Base-by-base conservation (phyloP, 106 monocot species). In the Platanthera zijinensis region DNA sequence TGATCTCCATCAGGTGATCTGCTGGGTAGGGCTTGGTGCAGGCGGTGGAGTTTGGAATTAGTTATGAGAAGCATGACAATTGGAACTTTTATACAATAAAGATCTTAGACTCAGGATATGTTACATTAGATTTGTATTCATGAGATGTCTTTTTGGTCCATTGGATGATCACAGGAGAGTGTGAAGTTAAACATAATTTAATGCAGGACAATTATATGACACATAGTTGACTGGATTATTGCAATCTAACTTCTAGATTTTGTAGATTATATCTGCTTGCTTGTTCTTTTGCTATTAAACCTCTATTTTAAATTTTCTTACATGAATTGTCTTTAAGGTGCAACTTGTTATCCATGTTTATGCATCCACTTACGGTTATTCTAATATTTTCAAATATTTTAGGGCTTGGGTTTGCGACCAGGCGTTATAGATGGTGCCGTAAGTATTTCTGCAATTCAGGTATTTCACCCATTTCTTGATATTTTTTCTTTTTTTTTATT, bases 361-460 rank as follows among this genome's bases (percentile, higher is more conserved):
- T 66, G 9, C 39, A 39, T 30, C 39, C 51, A 5, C 10, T 17
- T 51, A 68, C 51, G 14, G 2, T 57, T 39, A n/a, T 46, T 59
- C 62, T 78, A 52, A 56, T 70, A 15, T 2, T 57, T 56, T 74
- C 57, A n/a, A n/a, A 14, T 21, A 50, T 62, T 25, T 25, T 64
- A 97, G 97, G 97, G 97, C 12, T 78, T 99, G 56, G 94, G 91
- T 51, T 78, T 99, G 81, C 76, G 92, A 49, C 94, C 91, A 53
- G 94, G 97, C 80, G 86, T 87, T 75, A 80, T 94, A 72, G 97
- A 99, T 83, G 94, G 94, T 75, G 97, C 91, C 63, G 92, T 99
- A 64, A 94, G 94, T 75, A 94, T 99, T 62, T 99, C 97, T 48
- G 94, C 97, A 46, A 81, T 99, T 81, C 97, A 99, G 97, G 97